Evolutionary conservation across 495 filamentous ascomycete species (phyloP), one percentile per base, ranked within the genome.

Genomic region (Podospora tetraspora): DNA sequence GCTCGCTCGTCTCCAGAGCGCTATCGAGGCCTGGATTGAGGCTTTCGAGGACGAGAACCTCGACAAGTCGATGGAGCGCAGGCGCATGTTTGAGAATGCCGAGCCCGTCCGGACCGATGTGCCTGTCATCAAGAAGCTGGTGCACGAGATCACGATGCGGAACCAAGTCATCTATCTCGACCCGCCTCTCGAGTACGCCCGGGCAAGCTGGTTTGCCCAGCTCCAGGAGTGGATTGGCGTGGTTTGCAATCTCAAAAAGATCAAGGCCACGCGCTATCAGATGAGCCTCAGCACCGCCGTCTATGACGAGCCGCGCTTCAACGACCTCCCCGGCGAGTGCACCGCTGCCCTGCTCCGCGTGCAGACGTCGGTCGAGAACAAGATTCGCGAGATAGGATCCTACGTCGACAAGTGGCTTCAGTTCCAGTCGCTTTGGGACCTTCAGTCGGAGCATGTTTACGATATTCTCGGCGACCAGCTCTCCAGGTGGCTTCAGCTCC

Each of bases 341-440:
- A 90, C 90, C 19, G 83, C 88, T 37, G 88, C 88, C 52, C 85
- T 99, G 19, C 84, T 87, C 34, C 83, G 89, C 69, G 93, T 96
- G 1, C 97, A 97, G 74, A 83, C 80, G 25, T 88, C 87, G 1
- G 84, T 99, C 21, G 94, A 98, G 74, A 83, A 85, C 43, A 94
- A 92, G 78, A 77, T 97, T 16, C 81, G 84, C 21, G 87, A 88
- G 22, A 91, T 97, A 34, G 85, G 90, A 21, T 80, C 80, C 21
- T 99, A 98, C 75, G 91, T 98, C 12, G 91, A 97, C 74, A 93
- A 97, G 79, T 99, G 95, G 95, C 82, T 98, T 43, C 95, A 97
- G 74, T 99, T 98, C 79, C 95, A 99, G 79, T 97, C 94, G 3
- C 85, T 99, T 23, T 99, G 95, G 95, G 95, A 99, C 80, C 82